Evolutionary conservation across 2,329 filamentous ascomycete species (phyloP).

Genomic region (Torrubiella hemipterigena): DNA sequence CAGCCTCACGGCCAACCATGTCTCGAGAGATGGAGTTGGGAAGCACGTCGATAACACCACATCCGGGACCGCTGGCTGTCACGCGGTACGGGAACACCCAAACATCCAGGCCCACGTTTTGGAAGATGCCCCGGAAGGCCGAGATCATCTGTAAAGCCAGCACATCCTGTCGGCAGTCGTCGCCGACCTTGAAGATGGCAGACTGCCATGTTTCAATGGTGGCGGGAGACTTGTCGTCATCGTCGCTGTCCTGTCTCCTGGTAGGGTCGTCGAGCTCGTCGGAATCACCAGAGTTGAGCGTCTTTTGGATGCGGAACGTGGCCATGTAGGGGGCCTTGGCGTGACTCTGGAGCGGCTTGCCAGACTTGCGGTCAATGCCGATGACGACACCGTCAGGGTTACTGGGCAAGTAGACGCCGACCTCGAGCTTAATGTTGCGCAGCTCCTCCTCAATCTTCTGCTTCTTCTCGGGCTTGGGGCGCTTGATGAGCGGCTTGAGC

Average conservation of each 20-base stretch:
- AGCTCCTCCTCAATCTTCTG: constrained; percentile 98
- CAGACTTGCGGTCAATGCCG: constrained; percentile 94
- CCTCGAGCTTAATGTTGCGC: constrained; percentile 91
- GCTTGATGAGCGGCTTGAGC: constrained; percentile 84
- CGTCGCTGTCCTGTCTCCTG: constrained; percentile 12
- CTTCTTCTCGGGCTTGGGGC: constrained; percentile 91
- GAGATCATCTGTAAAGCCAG: constrained; percentile 96
- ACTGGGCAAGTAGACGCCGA: constrained; percentile 92
- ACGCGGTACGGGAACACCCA: constrained; percentile 97
- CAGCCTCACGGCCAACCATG: constrained; percentile 95
- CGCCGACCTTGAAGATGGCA: constrained; percentile 98
- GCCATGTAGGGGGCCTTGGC: constrained; percentile 99
- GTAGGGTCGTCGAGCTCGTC: constrained; percentile 38
- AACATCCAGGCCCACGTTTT: constrained; percentile 85
- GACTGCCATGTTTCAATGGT: constrained; percentile 97
- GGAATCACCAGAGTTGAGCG: constrained; percentile 36
- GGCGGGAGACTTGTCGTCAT: constrained; percentile 13
- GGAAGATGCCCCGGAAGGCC: constrained; percentile 94
- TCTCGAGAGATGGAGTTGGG: constrained; percentile 97
- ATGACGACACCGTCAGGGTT: constrained; percentile 97
- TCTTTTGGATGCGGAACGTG: constrained; percentile 92
- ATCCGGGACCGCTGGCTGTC: constrained; percentile 91
- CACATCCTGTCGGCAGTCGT: constrained; percentile 96
- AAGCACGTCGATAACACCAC: constrained; percentile 94
- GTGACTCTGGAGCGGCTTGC: constrained; percentile 93